Evolutionary conservation across 345 rosid genomes (phyloP), one percentile per base, ranked within the genome.

Genomic region (Turritis glabra): DNA sequence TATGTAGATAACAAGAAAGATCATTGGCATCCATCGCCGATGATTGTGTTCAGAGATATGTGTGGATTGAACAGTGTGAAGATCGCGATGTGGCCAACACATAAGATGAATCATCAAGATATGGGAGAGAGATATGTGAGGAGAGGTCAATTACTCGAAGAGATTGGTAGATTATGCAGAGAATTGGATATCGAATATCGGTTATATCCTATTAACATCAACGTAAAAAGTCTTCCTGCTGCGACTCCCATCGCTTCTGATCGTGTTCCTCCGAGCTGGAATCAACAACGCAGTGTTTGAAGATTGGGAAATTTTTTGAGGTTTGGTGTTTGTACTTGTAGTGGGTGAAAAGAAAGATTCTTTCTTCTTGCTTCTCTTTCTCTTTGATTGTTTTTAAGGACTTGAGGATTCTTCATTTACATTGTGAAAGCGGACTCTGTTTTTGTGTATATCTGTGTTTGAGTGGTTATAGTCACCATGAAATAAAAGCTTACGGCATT

Each of bases 91-190:
- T 89, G 97, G 97, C 77, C 84, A 2, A 64, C 84, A 5, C 97
- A 91, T 67, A 82, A 63, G 70, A 91, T 91, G 79, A 93, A 93
- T 79, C 89, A 84, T 77, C 98, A 91, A 54, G 84, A 91, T 84
- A 87, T 88, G 87, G 92, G 88, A 14, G 94, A 85, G 70, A 87
- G 84, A 76, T 91, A 23, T 70, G 43, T 19, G 1, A 84, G 98
- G 69, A 85, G 98, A 76, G 67, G 87, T 27, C 77, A 64, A 18
- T 60, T 93, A 64, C 64, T 91, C 5, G 96, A 93, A 82, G 98
- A 93, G 75, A 67, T 93, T 81, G 81, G 85, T 41, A 88, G 78
- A 78, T 79, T 75, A n/a, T 85, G 93, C 68, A 83, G 79, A 54
- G 97, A 91, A 32, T 83, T 88, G 7, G 96, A 91, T 77, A 82